phyloP scores from a whole-genome alignment of 495 filamentous ascomycete species.

The Thozetella sp. region DNA sequence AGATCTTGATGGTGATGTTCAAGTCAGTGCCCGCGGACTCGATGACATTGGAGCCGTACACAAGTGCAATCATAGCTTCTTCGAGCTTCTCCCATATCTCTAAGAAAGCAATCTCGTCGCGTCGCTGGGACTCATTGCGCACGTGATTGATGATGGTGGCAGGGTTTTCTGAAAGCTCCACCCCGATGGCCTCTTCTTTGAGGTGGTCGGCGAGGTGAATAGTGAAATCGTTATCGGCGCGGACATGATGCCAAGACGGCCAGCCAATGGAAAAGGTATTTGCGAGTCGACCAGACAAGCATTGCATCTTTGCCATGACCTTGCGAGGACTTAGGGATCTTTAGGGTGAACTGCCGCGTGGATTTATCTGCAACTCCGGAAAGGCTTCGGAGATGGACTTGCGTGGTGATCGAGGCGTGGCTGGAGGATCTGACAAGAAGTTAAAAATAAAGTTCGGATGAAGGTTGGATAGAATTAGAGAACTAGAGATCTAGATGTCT shows the following conservation, averaged over 20 bases:
- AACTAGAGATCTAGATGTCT: background rate
- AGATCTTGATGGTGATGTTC: slow-evolving; percentile 17
- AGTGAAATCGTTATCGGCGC: slow-evolving; percentile 1
- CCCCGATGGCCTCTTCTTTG: background rate
- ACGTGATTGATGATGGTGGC: slow-evolving; percentile 3
- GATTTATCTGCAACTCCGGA: background rate
- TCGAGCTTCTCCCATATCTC: slow-evolving; percentile 9
- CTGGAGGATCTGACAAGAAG: background rate
- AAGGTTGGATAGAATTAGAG: background rate
- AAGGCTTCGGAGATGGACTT: background rate
- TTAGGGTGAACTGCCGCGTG: background rate
- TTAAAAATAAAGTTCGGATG: background rate
- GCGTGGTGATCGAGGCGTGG: background rate
- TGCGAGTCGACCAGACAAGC: background rate
- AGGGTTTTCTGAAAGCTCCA: background rate
- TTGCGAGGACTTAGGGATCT: background rate
- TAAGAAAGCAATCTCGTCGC: background rate
- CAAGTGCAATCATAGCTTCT: slow-evolving; percentile 9
- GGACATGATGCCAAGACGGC: background rate
- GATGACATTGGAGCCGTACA: slow-evolving; percentile 31
- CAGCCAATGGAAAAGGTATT: background rate
- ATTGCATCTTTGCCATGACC: background rate
- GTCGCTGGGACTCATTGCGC: background rate
- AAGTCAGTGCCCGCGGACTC: slow-evolving; percentile 20
- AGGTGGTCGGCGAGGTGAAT: slow-evolving; percentile 4